Percentiles rank a stretch among this genome's conserved stretches.
Conservation (phyloP, 2,329 filamentous ascomycete species). For the Aspergillus uvarum region DNA sequence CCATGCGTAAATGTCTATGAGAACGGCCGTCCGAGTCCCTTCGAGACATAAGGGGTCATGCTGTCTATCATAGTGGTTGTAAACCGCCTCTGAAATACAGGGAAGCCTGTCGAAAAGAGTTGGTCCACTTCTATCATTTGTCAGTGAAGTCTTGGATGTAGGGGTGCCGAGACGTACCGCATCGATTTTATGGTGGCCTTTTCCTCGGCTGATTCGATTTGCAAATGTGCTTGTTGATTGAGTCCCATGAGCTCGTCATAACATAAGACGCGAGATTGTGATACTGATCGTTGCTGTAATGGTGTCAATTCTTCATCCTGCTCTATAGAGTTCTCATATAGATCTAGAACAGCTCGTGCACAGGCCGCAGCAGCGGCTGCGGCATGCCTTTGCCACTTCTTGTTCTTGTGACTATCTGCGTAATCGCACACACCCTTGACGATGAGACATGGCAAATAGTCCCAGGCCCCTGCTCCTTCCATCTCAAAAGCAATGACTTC, state of each 20-base stretch:
- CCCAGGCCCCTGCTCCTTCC: slow-evolving; percentile 40
- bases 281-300: too few species aligned
- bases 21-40: not conserved
- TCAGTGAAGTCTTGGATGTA: not conserved
- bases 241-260: not conserved
- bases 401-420: slow-evolving; percentile 42
- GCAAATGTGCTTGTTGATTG: too few species aligned
- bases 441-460: slow-evolving; percentile 30
- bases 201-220: too few species aligned
- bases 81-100: not conserved
- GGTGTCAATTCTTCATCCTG: too few species aligned
- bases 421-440: slow-evolving; percentile 45
- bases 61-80: not conserved
- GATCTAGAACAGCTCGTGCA: slow-evolving; percentile 18
- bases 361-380: slow-evolving; percentile 40
- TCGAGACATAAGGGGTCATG: not conserved
- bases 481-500: slow-evolving; percentile 35
- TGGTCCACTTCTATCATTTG: not conserved
- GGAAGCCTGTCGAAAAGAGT: not conserved
- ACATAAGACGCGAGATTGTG: too few species aligned
- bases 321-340: not conserved
- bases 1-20: not conserved
- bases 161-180: too few species aligned
- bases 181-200: too few species aligned
- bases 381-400: slow-evolving; percentile 43